phyloP scores from a whole-genome alignment of 768 basidiomycete species.

The Boletus subparvulus region DNA sequence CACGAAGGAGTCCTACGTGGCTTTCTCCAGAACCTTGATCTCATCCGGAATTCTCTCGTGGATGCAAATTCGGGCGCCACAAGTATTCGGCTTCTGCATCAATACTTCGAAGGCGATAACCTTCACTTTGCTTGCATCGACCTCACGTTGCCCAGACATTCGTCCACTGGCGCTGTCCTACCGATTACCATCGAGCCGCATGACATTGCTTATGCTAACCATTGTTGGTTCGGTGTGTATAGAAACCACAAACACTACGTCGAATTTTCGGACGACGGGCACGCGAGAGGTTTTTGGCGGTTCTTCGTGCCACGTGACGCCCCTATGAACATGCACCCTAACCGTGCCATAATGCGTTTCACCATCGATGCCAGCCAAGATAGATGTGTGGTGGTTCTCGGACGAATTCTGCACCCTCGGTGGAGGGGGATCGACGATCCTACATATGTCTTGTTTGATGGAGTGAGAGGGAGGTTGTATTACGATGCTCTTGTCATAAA shows the following conservation, averaged over 20 bases:
- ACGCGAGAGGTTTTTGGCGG: not conserved
- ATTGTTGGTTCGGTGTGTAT: not conserved
- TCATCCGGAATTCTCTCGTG: slow-evolving; percentile 1
- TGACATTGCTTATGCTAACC: not conserved
- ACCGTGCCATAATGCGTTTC: not conserved
- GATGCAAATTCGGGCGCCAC: not conserved
- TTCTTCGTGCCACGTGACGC: not conserved
- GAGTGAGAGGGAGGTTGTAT: not conserved
- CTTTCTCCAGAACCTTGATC: not conserved
- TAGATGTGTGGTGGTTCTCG: not conserved
- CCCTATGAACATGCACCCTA: too few relatives aligned
- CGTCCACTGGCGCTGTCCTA: not conserved
- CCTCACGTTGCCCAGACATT: not conserved
- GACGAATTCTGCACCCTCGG: not conserved
- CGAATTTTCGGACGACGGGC: not conserved
- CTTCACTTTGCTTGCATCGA: not conserved
- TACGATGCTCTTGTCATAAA: not conserved
- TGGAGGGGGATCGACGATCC: not conserved
- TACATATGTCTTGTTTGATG: not conserved
- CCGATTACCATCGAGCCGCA: not conserved
- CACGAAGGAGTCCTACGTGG: not conserved
- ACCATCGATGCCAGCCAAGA: not conserved
- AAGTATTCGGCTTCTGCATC: not conserved
- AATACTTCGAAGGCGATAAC: not conserved
- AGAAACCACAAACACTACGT: not conserved